phyloP scores from a whole-genome alignment of 2,329 filamentous ascomycete species.

The Colletotrichum agaves region DNA sequence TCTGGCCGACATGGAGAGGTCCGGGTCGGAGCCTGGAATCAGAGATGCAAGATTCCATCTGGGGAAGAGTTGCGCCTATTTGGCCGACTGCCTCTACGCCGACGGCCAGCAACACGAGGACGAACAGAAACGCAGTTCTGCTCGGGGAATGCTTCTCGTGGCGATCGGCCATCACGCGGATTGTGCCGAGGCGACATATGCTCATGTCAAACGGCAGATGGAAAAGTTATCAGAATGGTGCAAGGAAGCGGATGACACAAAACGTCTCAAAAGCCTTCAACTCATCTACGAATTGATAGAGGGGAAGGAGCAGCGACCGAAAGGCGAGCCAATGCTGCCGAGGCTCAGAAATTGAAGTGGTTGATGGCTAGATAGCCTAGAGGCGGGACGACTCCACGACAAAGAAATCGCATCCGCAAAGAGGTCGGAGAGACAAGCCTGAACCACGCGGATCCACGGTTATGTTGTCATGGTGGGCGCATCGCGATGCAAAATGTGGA shows the following conservation, averaged over 20 bases:
- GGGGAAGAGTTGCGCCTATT: slow-evolving; percentile 7
- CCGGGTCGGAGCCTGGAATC: neutral
- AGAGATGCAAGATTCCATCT: neutral
- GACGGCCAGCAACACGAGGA: neutral
- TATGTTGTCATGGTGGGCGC: slow-evolving; percentile 4
- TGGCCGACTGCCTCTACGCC: slow-evolving; percentile 25
- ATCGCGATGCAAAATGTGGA: neutral
- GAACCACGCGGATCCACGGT: neutral
- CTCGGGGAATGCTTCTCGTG: slow-evolving; percentile 2
- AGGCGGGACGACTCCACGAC: too few species aligned
- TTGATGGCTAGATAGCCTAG: neutral
- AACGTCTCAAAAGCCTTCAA: neutral
- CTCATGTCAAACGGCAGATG: slow-evolving; percentile 17
- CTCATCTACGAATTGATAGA: neutral
- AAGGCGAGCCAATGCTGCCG: slow-evolving; percentile 12
- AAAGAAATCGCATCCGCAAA: too few species aligned
- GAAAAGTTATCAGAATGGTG: slow-evolving; percentile 27
- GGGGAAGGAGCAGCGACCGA: neutral
- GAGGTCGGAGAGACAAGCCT: neutral
- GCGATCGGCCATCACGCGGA: slow-evolving; percentile 11
- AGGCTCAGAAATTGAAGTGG: neutral
- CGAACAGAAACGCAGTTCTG: neutral
- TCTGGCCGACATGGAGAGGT: neutral
- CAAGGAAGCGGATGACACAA: neutral
- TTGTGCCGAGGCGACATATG: neutral